Evolutionary conservation across 2,329 filamentous ascomycete genomes (phyloP), one percentile per base, ranked within the genome.

Genomic region (Fusarium mundagurra): DNA sequence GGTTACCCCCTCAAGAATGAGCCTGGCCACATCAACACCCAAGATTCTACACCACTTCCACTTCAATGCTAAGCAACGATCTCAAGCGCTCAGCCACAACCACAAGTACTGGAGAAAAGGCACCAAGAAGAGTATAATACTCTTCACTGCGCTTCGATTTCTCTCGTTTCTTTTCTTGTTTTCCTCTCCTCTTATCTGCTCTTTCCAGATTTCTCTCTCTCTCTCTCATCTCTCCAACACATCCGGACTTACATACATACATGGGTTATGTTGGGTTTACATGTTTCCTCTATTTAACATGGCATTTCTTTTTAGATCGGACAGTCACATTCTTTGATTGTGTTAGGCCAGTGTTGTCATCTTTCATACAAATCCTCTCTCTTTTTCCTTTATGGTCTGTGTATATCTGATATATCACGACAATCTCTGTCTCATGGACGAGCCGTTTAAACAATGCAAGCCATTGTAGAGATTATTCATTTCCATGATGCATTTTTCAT

Each of bases 1-100:
- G 77, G 77, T 47, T 79, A 31, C 77, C 77, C 31, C 72, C 72
- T 66, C 68, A 76, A 22, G 65, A 65, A 36, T 67, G 51, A 73
- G 24, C 17, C 22, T 39, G 33, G 47, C 20, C 38, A 38, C 24
- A 41, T 31, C 57, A 22, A 38, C 53, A 50, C 53, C 13, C 8
- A 50, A 51, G 39, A 27, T 61, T 55, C 39, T 24, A 58, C 33
- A 38, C 29, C 29, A 54, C 36, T 62, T 51, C 34, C 34, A 50
- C 29, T 55, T 34, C 48, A 53, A 41, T 34, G 22, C 45, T n/a
- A 57, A 60, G 59, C 59, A 62, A 62, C 43, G 20, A 53, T 31
- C 53, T 16, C 22, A n/a, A 31, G 22, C 24, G 34, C 18, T 17
- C 8, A n/a, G 20, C 44, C 33, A 61, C 34, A 59, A 44, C 44